phyloP scores from a whole-genome alignment of 257 asterid genomes.

The Leptodermis oblonga region DNA sequence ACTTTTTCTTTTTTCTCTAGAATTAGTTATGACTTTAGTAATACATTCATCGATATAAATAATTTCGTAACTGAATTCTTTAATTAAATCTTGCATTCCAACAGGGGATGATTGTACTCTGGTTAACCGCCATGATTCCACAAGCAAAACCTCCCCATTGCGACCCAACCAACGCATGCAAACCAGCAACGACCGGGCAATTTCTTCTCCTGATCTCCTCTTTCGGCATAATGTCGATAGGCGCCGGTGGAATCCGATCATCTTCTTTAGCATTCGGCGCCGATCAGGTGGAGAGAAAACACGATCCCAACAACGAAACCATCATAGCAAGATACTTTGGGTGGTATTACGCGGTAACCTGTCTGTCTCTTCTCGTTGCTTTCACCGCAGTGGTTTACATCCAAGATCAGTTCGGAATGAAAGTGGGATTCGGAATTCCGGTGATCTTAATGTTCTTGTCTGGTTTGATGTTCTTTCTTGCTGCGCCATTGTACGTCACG shows the following conservation, averaged over 20 bases:
- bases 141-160: constrained; percentile 46
- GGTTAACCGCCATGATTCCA: constrained; percentile 61
- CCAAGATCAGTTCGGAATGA: constrained; percentile 66
- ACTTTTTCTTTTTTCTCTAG: too few relatives aligned
- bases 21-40: too few relatives aligned
- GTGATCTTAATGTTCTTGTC: constrained; percentile 49
- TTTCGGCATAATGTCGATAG: constrained; percentile 53
- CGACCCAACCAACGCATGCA: constrained; percentile 25
- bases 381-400: constrained; percentile 51
- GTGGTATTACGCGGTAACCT: constrained; percentile 59
- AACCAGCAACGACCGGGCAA: constrained; percentile 39
- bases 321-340: constrained; percentile 51
- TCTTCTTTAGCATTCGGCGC: constrained; percentile 77
- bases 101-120: constrained; percentile 54
- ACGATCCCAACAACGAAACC: constrained; percentile 26
- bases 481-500: constrained; percentile 46
- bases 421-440: constrained; percentile 61
- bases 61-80: too few relatives aligned
- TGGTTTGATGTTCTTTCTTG: constrained; percentile 43
- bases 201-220: constrained; percentile 35
- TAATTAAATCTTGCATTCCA: neutral
- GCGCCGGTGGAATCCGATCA: constrained; percentile 66
- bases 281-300: constrained; percentile 43
- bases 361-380: constrained; percentile 46
- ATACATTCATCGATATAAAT: too few relatives aligned